Conservation (phyloP, 2,329 filamentous ascomycete species). For the Sclerotinia subarctica region DNA sequence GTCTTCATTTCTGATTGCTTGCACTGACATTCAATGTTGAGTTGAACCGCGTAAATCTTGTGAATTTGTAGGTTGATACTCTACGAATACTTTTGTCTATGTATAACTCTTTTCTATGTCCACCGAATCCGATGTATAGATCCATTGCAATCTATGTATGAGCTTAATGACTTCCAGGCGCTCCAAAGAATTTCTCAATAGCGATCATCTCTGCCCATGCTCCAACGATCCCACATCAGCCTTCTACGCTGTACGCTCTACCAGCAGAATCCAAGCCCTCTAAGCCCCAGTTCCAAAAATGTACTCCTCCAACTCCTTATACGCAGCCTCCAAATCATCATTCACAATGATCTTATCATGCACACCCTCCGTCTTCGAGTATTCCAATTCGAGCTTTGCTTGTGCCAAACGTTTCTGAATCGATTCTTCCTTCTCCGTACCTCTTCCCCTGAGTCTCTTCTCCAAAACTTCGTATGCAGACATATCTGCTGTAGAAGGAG, state of each 20-base stretch:
- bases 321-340: slow-evolving; percentile 58
- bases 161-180: not conserved
- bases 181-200: not conserved
- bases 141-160: not conserved
- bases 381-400: slow-evolving; percentile 72
- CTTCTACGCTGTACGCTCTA: not conserved
- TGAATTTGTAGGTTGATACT: not conserved
- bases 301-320: slow-evolving; percentile 51
- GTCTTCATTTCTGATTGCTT: too few species aligned
- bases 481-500: slow-evolving; percentile 53
- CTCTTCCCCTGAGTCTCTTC: slow-evolving; percentile 67
- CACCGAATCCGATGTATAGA: not conserved
- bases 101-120: not conserved
- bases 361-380: slow-evolving; percentile 62
- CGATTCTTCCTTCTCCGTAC: slow-evolving; percentile 73
- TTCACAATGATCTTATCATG: slow-evolving; percentile 66
- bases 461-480: slow-evolving; percentile 62
- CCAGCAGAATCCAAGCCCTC: slow-evolving; percentile 19
- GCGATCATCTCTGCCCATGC: not conserved
- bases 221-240: not conserved
- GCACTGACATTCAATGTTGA: too few species aligned
- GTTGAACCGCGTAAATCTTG: not conserved
- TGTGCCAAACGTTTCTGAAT: slow-evolving; percentile 67
- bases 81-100: slow-evolving; percentile 3
- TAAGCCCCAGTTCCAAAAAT: slow-evolving; percentile 39